Conservation (phyloP, 257 asterid species). For the Rubia yunnanensis region DNA sequence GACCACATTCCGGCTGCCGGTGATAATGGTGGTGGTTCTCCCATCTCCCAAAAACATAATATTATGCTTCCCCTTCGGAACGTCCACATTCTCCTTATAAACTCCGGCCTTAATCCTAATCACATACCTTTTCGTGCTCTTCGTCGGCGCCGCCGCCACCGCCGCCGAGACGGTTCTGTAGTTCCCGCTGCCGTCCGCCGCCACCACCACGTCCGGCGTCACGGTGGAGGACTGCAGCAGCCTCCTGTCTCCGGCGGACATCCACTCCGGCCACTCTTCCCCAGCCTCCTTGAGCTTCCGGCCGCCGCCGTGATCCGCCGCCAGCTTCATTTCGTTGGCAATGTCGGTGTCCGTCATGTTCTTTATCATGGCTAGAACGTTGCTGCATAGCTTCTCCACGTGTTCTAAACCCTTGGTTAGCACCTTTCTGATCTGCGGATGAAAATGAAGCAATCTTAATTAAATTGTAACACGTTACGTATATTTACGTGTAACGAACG, state of each 20-base stretch:
- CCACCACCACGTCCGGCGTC: slow-evolving; percentile 59
- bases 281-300: not conserved
- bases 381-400: slow-evolving; percentile 70
- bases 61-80: slow-evolving; percentile 43
- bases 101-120: slow-evolving; percentile 69
- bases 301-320: slow-evolving; percentile 21
- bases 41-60: slow-evolving; percentile 89
- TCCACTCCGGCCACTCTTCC: slow-evolving; percentile 63
- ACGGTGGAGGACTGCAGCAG: slow-evolving; percentile 60
- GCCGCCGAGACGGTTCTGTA: slow-evolving; percentile 62
- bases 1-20: slow-evolving; percentile 48
- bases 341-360: slow-evolving; percentile 63
- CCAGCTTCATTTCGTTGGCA: slow-evolving; percentile 22
- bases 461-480: not conserved
- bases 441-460: not conserved
- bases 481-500: no score
- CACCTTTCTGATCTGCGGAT: slow-evolving; percentile 20
- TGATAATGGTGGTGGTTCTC: slow-evolving; percentile 55
- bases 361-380: slow-evolving; percentile 64
- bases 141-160: slow-evolving; percentile 72
- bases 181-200: slow-evolving; percentile 83
- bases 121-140: slow-evolving; percentile 45
- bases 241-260: slow-evolving; percentile 65
- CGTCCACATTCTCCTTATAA: slow-evolving; percentile 74
- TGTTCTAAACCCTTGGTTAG: slow-evolving; percentile 40